Base-by-base conservation (phyloP, 2,329 filamentous ascomycete species). In the Sporothrix pseudoabietina region DNA sequence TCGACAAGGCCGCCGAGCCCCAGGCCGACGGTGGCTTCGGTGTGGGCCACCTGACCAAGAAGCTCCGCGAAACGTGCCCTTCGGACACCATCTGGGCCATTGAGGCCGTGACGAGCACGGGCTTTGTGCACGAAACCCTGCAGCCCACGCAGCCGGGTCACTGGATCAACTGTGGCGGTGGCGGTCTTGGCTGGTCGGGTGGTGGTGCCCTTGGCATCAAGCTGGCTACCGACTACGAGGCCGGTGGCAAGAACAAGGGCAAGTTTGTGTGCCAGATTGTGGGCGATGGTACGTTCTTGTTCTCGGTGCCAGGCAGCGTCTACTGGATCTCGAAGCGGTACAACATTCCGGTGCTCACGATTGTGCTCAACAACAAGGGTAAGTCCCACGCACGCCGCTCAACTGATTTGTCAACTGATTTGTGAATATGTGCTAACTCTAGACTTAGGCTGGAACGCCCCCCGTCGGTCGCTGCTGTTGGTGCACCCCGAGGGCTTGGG, bases 61-160 rank as follows among this genome's bases (percentile, higher is more conserved):
- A 75, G 72, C 78, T 85, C 30, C 77, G 79, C 26, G 76, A 79
- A 12, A 71, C 82, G 22, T 83, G 81, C 70, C 84, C 84, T 0
- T 59, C 78, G 35, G 83, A 85, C 78, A 91, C 92, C 0, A 91
- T 94, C 77, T 94, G 88, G 85, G 89, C 89, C 2, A 84, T 94
- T 72, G 92, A 94, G 82, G 89, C 92, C 0, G 92, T 94, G 1
- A 94, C 92, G 0, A 88, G 91, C 76, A 90, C 90, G 0, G 80
- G 79, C 1, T 87, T 89, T 59, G 90, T 93, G 3, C 86, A 90
- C 54, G 90, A 94, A 76, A 90, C 92, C 77, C 80, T 94, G 5
- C 88, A 87, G 77, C 87, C 88, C 4, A 89, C 87, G 2, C 77
- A 87, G 8, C 84, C 85, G 0, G 84, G 85, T 0, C 82, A 82